Evolutionary conservation across 352 stramenopile species (phyloP).

Genomic region (Pythium apleroticum): DNA sequence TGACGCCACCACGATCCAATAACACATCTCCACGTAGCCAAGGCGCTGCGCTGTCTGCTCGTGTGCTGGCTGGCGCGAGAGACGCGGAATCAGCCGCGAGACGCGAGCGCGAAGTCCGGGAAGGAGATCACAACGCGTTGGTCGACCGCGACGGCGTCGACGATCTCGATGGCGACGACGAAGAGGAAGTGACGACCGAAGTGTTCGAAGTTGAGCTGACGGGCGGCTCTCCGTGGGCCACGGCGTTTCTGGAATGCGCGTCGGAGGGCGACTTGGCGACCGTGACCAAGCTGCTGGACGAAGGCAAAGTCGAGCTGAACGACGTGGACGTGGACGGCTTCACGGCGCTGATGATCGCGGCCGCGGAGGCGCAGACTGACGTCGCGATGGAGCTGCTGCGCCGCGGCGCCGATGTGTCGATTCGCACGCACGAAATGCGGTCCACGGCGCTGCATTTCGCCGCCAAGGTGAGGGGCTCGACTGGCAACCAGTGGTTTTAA

Average conservation of each 20-base stretch:
- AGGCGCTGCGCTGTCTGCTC: slow-evolving; percentile 8
- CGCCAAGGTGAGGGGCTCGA: slow-evolving; percentile 47
- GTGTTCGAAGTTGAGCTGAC: slow-evolving; percentile 69
- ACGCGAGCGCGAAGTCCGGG: slow-evolving; percentile 18
- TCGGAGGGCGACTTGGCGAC: slow-evolving; percentile 67
- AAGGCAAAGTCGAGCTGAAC: slow-evolving; percentile 54
- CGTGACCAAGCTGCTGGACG: slow-evolving; percentile 62
- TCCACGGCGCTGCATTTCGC: slow-evolving; percentile 81
- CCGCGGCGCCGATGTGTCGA: slow-evolving; percentile 55
- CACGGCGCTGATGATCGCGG: slow-evolving; percentile 81
- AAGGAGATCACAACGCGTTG: neutral
- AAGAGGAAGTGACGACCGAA: slow-evolving; percentile 56
- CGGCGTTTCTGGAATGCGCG: slow-evolving; percentile 71
- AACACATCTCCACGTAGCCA: neutral
- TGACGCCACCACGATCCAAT: neutral
- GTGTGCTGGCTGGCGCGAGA: slow-evolving; percentile 22
- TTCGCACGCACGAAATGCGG: slow-evolving; percentile 70
- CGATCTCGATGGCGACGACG: slow-evolving; percentile 30
- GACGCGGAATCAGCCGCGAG: slow-evolving; percentile 20
- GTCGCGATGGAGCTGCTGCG: slow-evolving; percentile 59
- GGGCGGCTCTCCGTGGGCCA: slow-evolving; percentile 55
- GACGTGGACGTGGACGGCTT: slow-evolving; percentile 84
- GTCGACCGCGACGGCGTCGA: slow-evolving; percentile 1
- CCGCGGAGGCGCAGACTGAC: slow-evolving; percentile 61
- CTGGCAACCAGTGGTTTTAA: neutral